Conservation (phyloP, 495 filamentous ascomycete genomes). For the Penicillium paradoxum region DNA sequence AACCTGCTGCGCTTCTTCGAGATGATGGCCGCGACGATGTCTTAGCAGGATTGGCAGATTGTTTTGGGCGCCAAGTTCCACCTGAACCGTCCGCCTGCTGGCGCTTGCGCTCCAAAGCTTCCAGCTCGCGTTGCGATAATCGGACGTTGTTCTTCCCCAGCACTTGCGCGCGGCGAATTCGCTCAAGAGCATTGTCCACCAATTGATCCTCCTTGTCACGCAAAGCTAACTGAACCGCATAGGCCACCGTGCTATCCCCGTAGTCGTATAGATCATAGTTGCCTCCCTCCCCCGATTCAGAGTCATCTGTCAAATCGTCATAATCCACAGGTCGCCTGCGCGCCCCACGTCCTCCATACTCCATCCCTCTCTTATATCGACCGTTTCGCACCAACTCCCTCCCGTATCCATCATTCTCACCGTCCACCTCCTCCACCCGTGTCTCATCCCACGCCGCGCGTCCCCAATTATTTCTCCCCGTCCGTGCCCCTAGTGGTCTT, state of each 20-base stretch:
- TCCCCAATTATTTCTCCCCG: slow-evolving; percentile 55
- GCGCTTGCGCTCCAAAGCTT: slow-evolving; percentile 67
- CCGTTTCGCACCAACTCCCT: slow-evolving; percentile 43
- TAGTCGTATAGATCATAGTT: slow-evolving; percentile 54
- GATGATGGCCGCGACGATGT: slow-evolving; percentile 11
- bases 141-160: slow-evolving; percentile 72
- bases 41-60: slow-evolving; percentile 3
- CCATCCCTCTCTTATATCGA: slow-evolving; percentile 27
- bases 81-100: slow-evolving; percentile 43
- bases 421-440: slow-evolving; percentile 68
- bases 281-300: slow-evolving; percentile 48
- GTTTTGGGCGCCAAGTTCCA: slow-evolving; percentile 15
- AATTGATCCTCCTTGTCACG: slow-evolving; percentile 67
- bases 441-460: slow-evolving; percentile 49
- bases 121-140: slow-evolving; percentile 67
- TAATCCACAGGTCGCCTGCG: slow-evolving; percentile 45
- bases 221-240: slow-evolving; percentile 50
- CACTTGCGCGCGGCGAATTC: slow-evolving; percentile 68
- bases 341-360: slow-evolving; percentile 30
- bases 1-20: slow-evolving; percentile 21
- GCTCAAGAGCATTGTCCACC: slow-evolving; percentile 66
- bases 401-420: slow-evolving; percentile 58
- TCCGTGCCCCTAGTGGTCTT: slow-evolving; percentile 90
- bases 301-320: slow-evolving; percentile 41
- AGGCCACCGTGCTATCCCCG: slow-evolving; percentile 43